Evolutionary conservation across 1,284 basidiomycete species (phyloP).

Genomic region (Leccinum insolens): DNA sequence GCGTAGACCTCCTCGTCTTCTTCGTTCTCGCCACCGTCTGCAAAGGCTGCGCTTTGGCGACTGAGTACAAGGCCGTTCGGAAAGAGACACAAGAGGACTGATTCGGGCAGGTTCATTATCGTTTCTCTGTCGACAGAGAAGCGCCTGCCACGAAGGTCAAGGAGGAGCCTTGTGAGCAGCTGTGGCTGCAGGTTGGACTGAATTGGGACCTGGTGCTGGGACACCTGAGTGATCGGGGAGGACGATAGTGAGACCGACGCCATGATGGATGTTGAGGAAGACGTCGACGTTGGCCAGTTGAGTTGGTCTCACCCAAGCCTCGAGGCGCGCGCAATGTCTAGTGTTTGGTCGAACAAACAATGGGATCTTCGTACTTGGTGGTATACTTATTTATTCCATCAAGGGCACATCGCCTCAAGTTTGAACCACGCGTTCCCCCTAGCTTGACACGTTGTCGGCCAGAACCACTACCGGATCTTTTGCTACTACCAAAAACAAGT

Average conservation of each 20-base stretch:
- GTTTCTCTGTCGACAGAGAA: constrained; percentile 98
- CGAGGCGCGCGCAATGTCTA: constrained; percentile 31
- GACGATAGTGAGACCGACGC: constrained; percentile 56
- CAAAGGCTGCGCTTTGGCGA: constrained; percentile 76
- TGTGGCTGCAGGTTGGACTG: constrained; percentile 78
- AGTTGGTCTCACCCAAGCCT: constrained; percentile 25
- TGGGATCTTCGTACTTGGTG: not conserved
- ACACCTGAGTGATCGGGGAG: constrained; percentile 88
- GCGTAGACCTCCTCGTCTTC: constrained; percentile 94
- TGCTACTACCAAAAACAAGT: constrained; percentile 3
- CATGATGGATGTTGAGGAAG: constrained; percentile 39
- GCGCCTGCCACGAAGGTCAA: constrained; percentile 90
- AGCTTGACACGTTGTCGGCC: constrained; percentile 25
- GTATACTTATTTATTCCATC: constrained; percentile 3
- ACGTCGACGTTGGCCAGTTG: constrained; percentile 4
- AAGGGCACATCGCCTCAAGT: constrained; percentile 26
- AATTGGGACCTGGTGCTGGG: constrained; percentile 63
- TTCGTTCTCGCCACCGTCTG: constrained; percentile 76
- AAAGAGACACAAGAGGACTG: constrained; percentile 94
- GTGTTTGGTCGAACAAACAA: constrained; percentile 37
- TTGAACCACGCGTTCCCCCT: constrained; percentile 12
- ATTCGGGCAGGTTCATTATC: constrained; percentile 98
- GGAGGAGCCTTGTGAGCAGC: constrained; percentile 82
- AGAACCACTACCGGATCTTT: constrained; percentile 1
- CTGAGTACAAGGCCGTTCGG: constrained; percentile 96